Evolutionary conservation across 345 rosid species (phyloP), one percentile per base, ranked within the genome.

Genomic region (Dipteronia dyeriana): DNA sequence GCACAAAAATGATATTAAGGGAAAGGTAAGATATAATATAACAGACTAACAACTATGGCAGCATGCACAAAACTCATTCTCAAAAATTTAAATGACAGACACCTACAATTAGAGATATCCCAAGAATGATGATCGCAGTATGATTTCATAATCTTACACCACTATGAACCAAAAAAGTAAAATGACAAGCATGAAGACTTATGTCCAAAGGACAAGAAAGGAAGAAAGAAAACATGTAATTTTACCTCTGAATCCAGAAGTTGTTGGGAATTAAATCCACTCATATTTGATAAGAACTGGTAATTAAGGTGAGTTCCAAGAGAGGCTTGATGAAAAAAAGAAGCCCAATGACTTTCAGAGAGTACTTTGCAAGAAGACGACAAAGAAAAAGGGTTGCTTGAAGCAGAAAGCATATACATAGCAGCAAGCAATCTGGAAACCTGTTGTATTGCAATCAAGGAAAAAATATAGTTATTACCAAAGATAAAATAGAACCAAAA

Each of bases 301-400:
- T 82, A 76, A 75, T 85, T 96, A 72, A 88, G 83, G 81, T 92
- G 90, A 68, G 91, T 85, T 64, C 97, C 94, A 81, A 96, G 81
- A 60, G 99, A 94, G 83, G 97, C 97, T 87, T 96, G 99, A 86
- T 96, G 98, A 77, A 92, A 96, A 86, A 80, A 92, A 71, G 97
- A 88, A 86, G 97, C 98, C 99, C 97, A 96, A 6, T 91, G 91
- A 80, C 92, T 88, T 85, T 87, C 87, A 73, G 97, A 88, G 51
- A 91, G 88, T 71, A 60, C 87, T 66, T 88, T 87, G 85, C 84
- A 76, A 68, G 79, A 79, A 34, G 84, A 80, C 54, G 84, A 67
- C 70, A 91, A 77, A 78, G 88, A 75, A 74, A 81, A 85, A 22
- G 80, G 80, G 66, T 82, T 83, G 59, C 75, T 84, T 76, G 92